Percentiles rank a stretch among this genome's conserved stretches.
Evolutionary conservation across 169 alveolate species (phyloP).

Genomic region (Miamiensis avidus): DNA sequence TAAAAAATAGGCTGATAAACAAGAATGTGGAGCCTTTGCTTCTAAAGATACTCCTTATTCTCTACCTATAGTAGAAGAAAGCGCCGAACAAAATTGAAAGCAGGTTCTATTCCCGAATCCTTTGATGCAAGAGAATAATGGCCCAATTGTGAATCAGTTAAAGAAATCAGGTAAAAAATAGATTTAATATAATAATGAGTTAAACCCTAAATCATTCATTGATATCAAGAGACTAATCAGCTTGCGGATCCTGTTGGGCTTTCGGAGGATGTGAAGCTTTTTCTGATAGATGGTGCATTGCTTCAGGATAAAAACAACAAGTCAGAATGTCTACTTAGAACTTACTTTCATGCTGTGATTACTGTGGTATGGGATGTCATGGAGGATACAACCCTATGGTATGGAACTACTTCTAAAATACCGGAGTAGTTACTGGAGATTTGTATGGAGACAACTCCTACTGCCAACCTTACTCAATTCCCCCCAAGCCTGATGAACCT

Average conservation of each 20-base stretch:
- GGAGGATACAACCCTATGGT: conserved; percentile 68
- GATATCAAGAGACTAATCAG: conserved; percentile 56
- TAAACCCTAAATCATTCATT: too few relatives aligned
- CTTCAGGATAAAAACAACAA: conserved; percentile 31
- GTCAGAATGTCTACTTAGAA: conserved; percentile 59
- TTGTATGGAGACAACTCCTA: conserved; percentile 24
- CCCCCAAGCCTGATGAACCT: not conserved
- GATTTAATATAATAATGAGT: too few relatives aligned
- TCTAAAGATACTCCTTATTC: not conserved
- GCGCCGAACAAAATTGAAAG: not conserved
- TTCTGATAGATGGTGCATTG: conserved; percentile 78
- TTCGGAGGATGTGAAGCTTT: conserved; percentile 83
- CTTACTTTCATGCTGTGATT: conserved; percentile 14
- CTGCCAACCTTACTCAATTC: conserved; percentile 4
- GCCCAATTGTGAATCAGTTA: not conserved
- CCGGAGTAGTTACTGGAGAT: conserved; percentile 68
- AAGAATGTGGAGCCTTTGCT: not conserved
- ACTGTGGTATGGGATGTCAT: conserved; percentile 67
- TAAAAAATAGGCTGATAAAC: not conserved
- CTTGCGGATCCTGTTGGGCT: conserved; percentile 85
- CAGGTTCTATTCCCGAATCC: not conserved
- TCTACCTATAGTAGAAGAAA: too few relatives aligned
- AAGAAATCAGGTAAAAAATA: not conserved
- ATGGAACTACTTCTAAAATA: conserved; percentile 41
- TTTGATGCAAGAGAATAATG: not conserved